A percentile compares a stretch with the other conserved stretches of the same genome.
Evolutionary conservation across 148 eudicot genomes (phyloP).

Genomic region (Mesembryanthemum crystallinum): DNA sequence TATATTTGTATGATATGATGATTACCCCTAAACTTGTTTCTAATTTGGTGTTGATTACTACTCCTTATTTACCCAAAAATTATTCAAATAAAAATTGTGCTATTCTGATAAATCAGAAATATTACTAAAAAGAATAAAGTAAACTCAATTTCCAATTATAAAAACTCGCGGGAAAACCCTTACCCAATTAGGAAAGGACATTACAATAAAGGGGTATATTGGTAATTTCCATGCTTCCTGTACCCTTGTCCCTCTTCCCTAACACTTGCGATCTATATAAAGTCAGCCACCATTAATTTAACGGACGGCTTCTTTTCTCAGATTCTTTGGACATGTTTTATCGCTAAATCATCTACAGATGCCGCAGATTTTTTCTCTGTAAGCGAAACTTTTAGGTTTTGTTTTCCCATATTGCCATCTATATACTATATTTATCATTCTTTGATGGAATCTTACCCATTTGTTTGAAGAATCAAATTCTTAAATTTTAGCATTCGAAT

Average conservation of each 20-base stretch:
- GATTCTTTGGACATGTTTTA: neutral
- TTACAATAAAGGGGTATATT: neutral
- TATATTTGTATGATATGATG: no score
- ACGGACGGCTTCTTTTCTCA: neutral
- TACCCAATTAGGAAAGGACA: neutral
- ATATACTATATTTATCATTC: neutral
- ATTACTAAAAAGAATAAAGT: neutral
- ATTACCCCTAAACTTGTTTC: no score
- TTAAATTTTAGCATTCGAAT: neutral
- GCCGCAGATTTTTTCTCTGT: neutral
- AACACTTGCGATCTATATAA: neutral
- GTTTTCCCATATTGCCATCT: neutral
- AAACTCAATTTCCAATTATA: neutral
- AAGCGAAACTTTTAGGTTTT: neutral
- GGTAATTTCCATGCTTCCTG: neutral
- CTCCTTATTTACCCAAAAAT: no score
- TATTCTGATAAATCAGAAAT: no score
- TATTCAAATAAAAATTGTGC: no score
- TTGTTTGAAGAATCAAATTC: conserved; percentile 1
- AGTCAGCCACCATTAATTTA: neutral
- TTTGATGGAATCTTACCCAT: neutral
- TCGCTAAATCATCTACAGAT: neutral
- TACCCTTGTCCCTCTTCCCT: neutral
- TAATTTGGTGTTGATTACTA: no score
- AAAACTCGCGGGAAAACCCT: neutral